Evolutionary conservation across 352 stramenopile species (phyloP).

Genomic region (Phytophthora nicotianae): DNA sequence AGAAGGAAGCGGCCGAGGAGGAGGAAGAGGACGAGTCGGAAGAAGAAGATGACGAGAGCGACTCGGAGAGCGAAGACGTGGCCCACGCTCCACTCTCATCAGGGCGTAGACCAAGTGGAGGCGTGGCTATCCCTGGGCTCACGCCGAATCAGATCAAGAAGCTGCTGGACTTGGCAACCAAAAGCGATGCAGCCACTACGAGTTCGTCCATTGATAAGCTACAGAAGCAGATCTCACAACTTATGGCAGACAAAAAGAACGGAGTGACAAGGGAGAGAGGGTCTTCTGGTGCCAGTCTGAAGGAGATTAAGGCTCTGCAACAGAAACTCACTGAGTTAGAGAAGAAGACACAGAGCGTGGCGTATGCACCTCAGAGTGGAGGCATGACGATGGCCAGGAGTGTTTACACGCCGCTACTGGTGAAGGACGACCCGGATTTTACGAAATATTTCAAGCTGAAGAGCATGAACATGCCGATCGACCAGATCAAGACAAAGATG

Average conservation of each 20-base stretch:
- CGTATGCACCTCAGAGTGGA: slow-evolving; percentile 34
- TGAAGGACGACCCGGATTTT: slow-evolving; percentile 75
- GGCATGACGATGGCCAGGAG: slow-evolving; percentile 20
- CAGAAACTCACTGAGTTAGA: slow-evolving; percentile 78
- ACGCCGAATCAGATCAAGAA: slow-evolving; percentile 69
- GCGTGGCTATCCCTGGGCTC: slow-evolving; percentile 58
- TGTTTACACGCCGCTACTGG: slow-evolving; percentile 64
- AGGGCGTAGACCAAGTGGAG: slow-evolving; percentile 16
- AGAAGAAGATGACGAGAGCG: slow-evolving; percentile 59
- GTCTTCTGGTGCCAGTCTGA: slow-evolving; percentile 54
- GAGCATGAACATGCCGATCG: slow-evolving; percentile 73
- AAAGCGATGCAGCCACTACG: slow-evolving; percentile 53
- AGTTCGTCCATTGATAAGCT: slow-evolving; percentile 62
- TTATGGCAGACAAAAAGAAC: slow-evolving; percentile 55
- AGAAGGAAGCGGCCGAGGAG: slow-evolving; percentile 62
- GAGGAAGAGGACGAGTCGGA: slow-evolving; percentile 61
- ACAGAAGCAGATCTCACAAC: slow-evolving; percentile 75
- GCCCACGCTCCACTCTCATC: slow-evolving; percentile 25
- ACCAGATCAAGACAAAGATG: slow-evolving; percentile 88
- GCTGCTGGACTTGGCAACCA: slow-evolving; percentile 67
- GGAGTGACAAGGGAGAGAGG: slow-evolving; percentile 35
- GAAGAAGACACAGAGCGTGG: slow-evolving; percentile 67
- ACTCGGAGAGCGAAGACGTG: slow-evolving; percentile 69
- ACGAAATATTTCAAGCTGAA: slow-evolving; percentile 88
- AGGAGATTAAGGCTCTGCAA: slow-evolving; percentile 80